Conservation (phyloP, 208 protist species). For the Trypanosoma melophagium region DNA sequence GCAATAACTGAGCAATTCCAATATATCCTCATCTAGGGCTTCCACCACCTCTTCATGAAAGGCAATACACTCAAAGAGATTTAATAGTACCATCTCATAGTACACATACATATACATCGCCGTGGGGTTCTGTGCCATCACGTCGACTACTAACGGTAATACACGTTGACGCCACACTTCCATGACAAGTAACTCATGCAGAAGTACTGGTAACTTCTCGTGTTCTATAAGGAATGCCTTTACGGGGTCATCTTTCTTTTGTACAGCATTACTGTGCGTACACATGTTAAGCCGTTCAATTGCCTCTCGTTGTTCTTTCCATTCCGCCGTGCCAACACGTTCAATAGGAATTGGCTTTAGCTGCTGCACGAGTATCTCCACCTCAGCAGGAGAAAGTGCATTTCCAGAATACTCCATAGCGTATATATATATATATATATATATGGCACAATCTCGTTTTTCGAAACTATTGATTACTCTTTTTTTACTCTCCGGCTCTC, state of each 20-base stretch:
- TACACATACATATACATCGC: conserved; percentile 81
- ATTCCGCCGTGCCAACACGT: conserved; percentile 65
- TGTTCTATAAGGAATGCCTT: conserved; percentile 80
- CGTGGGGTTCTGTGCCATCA: conserved; percentile 58
- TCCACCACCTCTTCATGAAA: conserved; percentile 84
- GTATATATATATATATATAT: background rate
- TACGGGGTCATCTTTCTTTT: conserved; percentile 85
- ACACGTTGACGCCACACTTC: conserved; percentile 88
- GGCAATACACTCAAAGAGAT: conserved; percentile 86
- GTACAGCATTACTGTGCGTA: conserved; percentile 85
- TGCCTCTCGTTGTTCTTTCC: conserved; percentile 79
- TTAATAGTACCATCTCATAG: conserved; percentile 86
- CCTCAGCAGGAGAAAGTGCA: conserved; percentile 56
- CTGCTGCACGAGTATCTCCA: conserved; percentile 68
- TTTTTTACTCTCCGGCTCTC: background rate
- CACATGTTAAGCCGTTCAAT: conserved; percentile 90
- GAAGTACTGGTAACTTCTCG: conserved; percentile 65
- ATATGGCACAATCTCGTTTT: background rate
- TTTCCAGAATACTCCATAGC: conserved; percentile 72
- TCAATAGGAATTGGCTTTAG: conserved; percentile 61
- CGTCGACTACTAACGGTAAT: conserved; percentile 44
- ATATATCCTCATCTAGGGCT: conserved; percentile 75
- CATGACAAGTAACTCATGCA: conserved; percentile 85
- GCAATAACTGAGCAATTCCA: conserved; percentile 91
- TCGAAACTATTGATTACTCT: too few relatives aligned